A percentile compares a stretch with the other conserved stretches of the same genome.
These are phyloP conservation scores for Lactuca saligna DNA, from an alignment of 129 eudicot genomes.

Conservation along the genomic window DNA sequence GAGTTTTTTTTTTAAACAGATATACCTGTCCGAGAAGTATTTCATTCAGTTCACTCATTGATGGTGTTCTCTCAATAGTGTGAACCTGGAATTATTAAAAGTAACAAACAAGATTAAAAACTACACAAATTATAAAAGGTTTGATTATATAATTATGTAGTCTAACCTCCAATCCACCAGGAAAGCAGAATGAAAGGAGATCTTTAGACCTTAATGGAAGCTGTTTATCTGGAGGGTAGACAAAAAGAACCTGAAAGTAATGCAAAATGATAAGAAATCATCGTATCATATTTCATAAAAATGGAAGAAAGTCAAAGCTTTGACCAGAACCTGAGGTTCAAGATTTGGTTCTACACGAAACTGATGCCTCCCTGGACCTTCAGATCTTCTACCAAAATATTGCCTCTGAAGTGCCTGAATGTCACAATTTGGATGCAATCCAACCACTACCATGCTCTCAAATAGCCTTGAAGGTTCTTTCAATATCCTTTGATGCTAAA, in stretches of 20 bases:
- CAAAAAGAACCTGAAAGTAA: constrained; percentile 83
- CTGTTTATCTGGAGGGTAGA: constrained; percentile 90
- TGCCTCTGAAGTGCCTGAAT: constrained; percentile 66
- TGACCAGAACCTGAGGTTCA: constrained; percentile 84
- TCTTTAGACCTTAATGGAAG: constrained; percentile 85
- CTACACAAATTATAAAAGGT: constrained; percentile 10
- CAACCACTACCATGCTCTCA: constrained; percentile 98
- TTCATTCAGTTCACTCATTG: constrained; percentile 98
- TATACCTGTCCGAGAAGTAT: constrained; percentile 95
- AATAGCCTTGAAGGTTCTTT: constrained; percentile 90
- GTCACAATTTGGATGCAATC: constrained; percentile 91
- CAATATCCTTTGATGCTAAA: constrained; percentile 79
- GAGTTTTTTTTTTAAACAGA: background rate
- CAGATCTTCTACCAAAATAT: constrained; percentile 72
- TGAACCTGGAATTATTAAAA: constrained; percentile 64
- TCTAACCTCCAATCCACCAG: constrained; percentile 94
- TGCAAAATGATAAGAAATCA: constrained; percentile 11
- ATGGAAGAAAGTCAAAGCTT: constrained; percentile 8
- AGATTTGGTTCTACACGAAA: constrained; percentile 86
- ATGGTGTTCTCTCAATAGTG: constrained; percentile 89
- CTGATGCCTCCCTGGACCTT: constrained; percentile 81
- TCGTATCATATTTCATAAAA: background rate
- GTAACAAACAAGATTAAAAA: constrained; percentile 16
- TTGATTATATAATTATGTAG: background rate
- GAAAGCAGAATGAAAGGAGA: constrained; percentile 98